phyloP scores from a whole-genome alignment of 306 rosid species.

The Vachellia pachyceras region DNA sequence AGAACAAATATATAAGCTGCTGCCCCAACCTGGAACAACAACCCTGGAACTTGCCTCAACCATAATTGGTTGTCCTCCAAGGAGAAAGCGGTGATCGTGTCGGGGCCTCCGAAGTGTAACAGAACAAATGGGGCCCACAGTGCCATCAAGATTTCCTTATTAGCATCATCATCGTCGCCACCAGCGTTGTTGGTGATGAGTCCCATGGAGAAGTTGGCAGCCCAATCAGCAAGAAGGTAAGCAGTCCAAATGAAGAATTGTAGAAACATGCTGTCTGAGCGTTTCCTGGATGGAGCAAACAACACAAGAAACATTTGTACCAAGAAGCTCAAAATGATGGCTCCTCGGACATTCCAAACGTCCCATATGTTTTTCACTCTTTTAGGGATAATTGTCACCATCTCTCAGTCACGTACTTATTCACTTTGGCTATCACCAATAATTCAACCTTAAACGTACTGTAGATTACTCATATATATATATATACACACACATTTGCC shows the following conservation, averaged over 20 bases:
- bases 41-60: slow-evolving; percentile 42
- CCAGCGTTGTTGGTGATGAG: not conserved
- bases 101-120: slow-evolving; percentile 34
- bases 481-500: too few species aligned
- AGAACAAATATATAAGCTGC: slow-evolving; percentile 37
- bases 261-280: not conserved
- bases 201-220: slow-evolving; percentile 16
- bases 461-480: too few species aligned
- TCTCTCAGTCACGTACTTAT: not conserved
- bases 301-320: not conserved
- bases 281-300: not conserved
- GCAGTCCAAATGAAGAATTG: not conserved
- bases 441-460: too few species aligned
- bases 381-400: not conserved
- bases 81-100: slow-evolving; percentile 49
- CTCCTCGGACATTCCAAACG: not conserved
- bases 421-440: not conserved
- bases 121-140: slow-evolving; percentile 40
- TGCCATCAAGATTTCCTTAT: not conserved
- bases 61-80: slow-evolving; percentile 50
- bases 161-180: not conserved
- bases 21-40: slow-evolving; percentile 10
- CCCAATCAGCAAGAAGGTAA: slow-evolving; percentile 20
- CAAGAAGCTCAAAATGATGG: not conserved
- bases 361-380: not conserved